Percentiles rank a stretch among this genome's conserved stretches.
These are phyloP conservation scores for Aspergillus felis DNA, from an alignment of 2,329 filamentous ascomycete species.

Conservation along the genomic window DNA sequence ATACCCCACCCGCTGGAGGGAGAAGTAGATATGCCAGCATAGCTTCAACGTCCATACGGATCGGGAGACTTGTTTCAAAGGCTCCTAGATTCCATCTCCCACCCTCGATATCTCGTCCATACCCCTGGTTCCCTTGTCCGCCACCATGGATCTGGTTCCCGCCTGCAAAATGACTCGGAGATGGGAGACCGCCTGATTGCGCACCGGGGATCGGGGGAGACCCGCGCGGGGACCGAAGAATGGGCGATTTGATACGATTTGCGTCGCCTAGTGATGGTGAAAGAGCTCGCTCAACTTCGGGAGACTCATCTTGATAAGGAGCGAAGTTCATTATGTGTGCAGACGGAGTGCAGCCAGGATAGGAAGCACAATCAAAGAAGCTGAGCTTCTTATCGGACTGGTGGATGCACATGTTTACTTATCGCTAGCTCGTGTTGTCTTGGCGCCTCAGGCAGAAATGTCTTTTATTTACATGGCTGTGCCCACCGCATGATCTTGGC, in stretches of 20 bases:
- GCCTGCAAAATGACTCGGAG: constrained; percentile 37
- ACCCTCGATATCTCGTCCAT: constrained; percentile 40
- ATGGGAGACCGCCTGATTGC: constrained; percentile 40
- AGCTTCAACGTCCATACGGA: constrained; percentile 86
- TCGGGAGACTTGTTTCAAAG: constrained; percentile 84
- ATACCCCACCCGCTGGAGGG: constrained; percentile 79
- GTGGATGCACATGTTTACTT: constrained; percentile 4
- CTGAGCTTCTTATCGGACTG: constrained; percentile 15
- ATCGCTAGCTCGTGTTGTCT: constrained; percentile 12
- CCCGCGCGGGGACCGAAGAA: constrained; percentile 51
- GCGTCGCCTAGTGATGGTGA: constrained; percentile 60
- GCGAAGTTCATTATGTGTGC: constrained; percentile 76
- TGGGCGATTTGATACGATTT: constrained; percentile 51
- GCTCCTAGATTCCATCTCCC: constrained; percentile 65
- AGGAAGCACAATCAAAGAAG: constrained; percentile 7
- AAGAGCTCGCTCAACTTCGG: constrained; percentile 75
- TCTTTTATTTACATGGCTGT: not conserved
- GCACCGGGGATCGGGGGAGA: constrained; percentile 43
- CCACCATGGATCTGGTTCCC: constrained; percentile 22
- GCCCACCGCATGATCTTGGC: not conserved
- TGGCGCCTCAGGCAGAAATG: constrained; percentile 17
- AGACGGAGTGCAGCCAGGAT: constrained; percentile 3
- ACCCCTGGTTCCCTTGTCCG: constrained; percentile 39
- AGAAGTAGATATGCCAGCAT: constrained; percentile 81
- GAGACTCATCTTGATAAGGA: constrained; percentile 89